Conservation (phyloP, 345 rosid species). For the Schrenkiella parvula region DNA sequence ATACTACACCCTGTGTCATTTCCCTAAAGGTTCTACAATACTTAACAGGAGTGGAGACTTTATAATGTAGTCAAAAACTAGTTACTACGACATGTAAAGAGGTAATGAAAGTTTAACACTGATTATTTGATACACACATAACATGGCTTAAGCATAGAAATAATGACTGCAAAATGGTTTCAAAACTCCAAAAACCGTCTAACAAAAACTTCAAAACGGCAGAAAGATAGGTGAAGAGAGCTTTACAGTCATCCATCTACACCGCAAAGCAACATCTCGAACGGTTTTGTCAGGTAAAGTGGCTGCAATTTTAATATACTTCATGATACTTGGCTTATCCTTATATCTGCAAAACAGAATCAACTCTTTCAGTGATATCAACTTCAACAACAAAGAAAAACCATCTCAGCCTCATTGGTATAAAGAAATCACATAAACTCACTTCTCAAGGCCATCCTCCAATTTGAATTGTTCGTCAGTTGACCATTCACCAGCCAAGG, state of each 20-base stretch:
- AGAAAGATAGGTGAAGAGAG: constrained; percentile 2
- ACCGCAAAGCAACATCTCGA: constrained; percentile 95
- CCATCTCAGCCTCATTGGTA: background rate
- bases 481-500: constrained; percentile 80
- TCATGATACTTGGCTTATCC: constrained; percentile 76
- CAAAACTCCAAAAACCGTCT: background rate
- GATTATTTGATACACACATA: background rate
- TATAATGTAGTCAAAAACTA: background rate
- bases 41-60: background rate
- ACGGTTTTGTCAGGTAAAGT: constrained; percentile 77
- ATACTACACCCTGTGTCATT: background rate
- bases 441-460: constrained; percentile 72
- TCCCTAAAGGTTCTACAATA: background rate
- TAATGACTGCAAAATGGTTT: background rate
- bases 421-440: constrained; percentile 16
- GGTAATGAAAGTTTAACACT: background rate
- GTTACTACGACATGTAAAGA: background rate
- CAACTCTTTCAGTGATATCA: background rate
- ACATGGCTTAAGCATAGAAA: background rate
- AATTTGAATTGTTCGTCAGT: constrained; percentile 62
- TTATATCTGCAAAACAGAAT: constrained; percentile 42
- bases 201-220: background rate
- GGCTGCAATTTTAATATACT: constrained; percentile 81
- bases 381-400: background rate
- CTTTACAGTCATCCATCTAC: constrained; percentile 90